Base-by-base conservation (phyloP, 2,329 filamentous ascomycete species). In the Sporothrix brasiliensis region DNA sequence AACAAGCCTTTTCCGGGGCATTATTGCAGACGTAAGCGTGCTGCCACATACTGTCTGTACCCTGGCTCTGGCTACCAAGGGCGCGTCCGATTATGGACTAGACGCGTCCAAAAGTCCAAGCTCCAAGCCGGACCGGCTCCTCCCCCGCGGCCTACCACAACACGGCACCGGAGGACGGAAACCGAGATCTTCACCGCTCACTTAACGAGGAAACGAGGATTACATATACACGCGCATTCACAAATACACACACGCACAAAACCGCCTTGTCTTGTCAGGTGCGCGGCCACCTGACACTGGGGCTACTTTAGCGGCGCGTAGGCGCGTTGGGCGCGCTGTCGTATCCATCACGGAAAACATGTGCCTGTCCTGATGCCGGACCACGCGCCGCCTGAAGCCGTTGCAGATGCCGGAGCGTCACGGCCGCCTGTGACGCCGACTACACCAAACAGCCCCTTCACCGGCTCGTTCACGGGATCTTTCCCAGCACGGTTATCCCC, bases 361-460 rank as follows among this genome's bases (percentile, higher is more conserved):
- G 71, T 30, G n/a, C 50, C 65, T 44, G 61, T 71, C 65, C 61
- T 47, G 63, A 73, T 73, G 72, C 69, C 69, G 67, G 58, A 70
- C 65, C 54, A 52, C 47, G 44, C 68, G 65, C 56, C 52, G 67
- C 50, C 72, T 63, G 54, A 39, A 39, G 68, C 58, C 24, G 65
- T 53, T 50, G 52, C 24, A 50, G 61, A 49, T 27, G 68, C 27
- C 27, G 24, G 27, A 21, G 44, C 39, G 10, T 24, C 47, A 2
- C 68, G 58, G 4, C 53, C 54, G 5, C 67, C 61, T 5, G 27
- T 16, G 65, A 60, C 67, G 44, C 65, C 74, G 21, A 73, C 73
- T 53, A 72, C 74, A 4, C 39, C 67, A 49, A 54, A 39, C 58
- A 68, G 70, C 24, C 76, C 73, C 39, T 73, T 72, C 61, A 74